Base-by-base conservation (phyloP, 2,329 filamentous ascomycete genomes). In the Trichoderma polysporum region DNA sequence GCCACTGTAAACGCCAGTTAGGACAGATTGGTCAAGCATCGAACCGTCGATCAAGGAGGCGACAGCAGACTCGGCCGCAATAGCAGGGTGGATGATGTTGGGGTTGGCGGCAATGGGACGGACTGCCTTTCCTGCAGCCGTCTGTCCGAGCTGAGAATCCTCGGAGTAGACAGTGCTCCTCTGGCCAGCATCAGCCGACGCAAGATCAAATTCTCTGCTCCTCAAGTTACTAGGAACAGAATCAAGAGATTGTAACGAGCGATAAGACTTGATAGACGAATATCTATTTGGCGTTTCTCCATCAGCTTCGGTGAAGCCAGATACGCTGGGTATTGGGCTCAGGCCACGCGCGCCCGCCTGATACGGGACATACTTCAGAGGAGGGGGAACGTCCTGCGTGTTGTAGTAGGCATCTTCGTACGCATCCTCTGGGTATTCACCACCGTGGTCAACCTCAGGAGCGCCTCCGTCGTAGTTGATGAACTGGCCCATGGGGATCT, bases 301-400 rank as follows among this genome's bases (percentile, higher is more conserved):
- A 62, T 88, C 88, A 54, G 88, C 87, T 73, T 93, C 89, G 4
- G 88, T 90, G 73, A 93, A 94, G 69, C 94, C 95, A 12, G 93
- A 94, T 17, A 97, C 92, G 73, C 94, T 97, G 71, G 95, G 94
- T 68, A 97, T 94, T 0, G 94, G 94, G 75, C 94, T 97, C 57
- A 96, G 80, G 12, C 89, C 90, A 49, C 91, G 90, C 61, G 87
- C 85, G 71, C 90, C 87, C 12, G 88, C 84, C 72, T 89, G 85
- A 69, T 91, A 90, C 1, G 90, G 86, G n/a, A 89, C 83, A 71
- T 90, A 91, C 70, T 86, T 86, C 31, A 89, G 78, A 17, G 86
- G 87, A 3, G 86, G 85, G 2, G 88, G 87, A 2, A 90, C 88
- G 68, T 90, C 86, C 71, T 90, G 88, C 3, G 83, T 83, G 71